Conservation (phyloP, 331 rosid species). For the Pyrus hybrid region DNA sequence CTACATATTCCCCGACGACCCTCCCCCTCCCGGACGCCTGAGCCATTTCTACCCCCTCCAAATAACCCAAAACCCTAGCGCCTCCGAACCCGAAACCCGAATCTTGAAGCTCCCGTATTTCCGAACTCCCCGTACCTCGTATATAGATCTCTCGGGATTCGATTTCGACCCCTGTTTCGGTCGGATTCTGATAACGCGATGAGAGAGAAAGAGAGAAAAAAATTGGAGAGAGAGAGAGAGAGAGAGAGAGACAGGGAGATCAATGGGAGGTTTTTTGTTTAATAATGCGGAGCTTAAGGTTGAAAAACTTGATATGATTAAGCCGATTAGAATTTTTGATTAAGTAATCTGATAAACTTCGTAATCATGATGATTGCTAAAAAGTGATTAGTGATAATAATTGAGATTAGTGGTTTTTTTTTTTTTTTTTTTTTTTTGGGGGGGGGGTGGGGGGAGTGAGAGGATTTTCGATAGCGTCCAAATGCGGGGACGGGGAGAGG, state of each 20-base stretch:
- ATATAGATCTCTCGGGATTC: not conserved
- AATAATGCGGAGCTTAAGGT: not conserved
- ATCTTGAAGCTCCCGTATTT: slow-evolving; percentile 5
- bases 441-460: not conserved
- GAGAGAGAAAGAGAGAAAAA: not conserved
- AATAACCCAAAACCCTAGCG: slow-evolving; percentile 22
- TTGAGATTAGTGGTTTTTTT: not conserved
- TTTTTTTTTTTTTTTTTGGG: no score
- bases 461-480: slow-evolving; percentile 12
- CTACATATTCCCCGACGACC: slow-evolving; percentile 70
- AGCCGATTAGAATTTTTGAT: not conserved
- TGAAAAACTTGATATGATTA: not conserved
- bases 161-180: not conserved
- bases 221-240: not conserved
- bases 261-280: not conserved
- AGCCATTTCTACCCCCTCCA: slow-evolving; percentile 40
- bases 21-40: slow-evolving; percentile 53
- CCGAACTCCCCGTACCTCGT: not conserved
- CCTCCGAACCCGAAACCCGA: slow-evolving; percentile 15
- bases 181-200: not conserved
- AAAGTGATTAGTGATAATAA: not conserved
- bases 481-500: slow-evolving; percentile 1
- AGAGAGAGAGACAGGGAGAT: not conserved
- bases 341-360: not conserved
- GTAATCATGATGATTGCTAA: not conserved